Evolutionary conservation across 805 yeast genomes (phyloP).

Genomic region (Cyberlindnera euphorbiae): DNA sequence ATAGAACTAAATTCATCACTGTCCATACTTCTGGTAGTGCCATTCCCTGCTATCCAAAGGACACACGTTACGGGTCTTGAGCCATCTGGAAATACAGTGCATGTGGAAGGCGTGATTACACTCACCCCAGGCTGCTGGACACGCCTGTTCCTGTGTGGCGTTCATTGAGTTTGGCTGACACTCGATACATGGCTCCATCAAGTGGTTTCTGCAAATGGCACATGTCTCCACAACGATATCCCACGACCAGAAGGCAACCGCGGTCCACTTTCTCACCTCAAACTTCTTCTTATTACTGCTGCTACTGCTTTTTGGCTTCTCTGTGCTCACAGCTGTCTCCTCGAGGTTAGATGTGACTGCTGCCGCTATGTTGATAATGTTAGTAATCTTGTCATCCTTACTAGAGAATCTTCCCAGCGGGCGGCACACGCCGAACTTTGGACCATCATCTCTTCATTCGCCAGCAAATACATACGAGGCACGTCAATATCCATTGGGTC

Average conservation of each 20-base stretch:
- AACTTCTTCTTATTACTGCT: constrained; percentile 56
- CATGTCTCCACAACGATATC: constrained; percentile 93
- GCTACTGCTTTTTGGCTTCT: constrained; percentile 1
- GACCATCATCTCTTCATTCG: neutral
- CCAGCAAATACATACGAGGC: constrained; percentile 17
- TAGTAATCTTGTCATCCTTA: constrained; percentile 1
- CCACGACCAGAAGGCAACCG: constrained; percentile 99
- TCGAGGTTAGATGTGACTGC: constrained; percentile 1
- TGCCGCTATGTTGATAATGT: neutral
- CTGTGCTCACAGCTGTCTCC: neutral
- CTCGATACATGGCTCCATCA: constrained; percentile 97
- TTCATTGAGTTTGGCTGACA: constrained; percentile 82
- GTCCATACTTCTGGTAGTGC: constrained; percentile 72
- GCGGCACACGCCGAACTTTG: neutral
- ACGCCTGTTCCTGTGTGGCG: constrained; percentile 53
- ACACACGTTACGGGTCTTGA: constrained; percentile 91
- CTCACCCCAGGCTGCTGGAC: constrained; percentile 95
- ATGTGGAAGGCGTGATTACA: constrained; percentile 98
- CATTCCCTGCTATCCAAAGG: constrained; percentile 94
- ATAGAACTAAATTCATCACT: too few species aligned
- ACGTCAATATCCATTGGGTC: constrained; percentile 25
- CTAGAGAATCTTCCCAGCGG: too few species aligned
- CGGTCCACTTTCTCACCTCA: constrained; percentile 97
- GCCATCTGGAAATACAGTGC: constrained; percentile 96
- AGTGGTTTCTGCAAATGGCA: constrained; percentile 96